Percentiles rank a stretch among this genome's conserved stretches.
Evolutionary conservation across 306 rosid genomes (phyloP).

Genomic region (Fragaria ananassa): DNA sequence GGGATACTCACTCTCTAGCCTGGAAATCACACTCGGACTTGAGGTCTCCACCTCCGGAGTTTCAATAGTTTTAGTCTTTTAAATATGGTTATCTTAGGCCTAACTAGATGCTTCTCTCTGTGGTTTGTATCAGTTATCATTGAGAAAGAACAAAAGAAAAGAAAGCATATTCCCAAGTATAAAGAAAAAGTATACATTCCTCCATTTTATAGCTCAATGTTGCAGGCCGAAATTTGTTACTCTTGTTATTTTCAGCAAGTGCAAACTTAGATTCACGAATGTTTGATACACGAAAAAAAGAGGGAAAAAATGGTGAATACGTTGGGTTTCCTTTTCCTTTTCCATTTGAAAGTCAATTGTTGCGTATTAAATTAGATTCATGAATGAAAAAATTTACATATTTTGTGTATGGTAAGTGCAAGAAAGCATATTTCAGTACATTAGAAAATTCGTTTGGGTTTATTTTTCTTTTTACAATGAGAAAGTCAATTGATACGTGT

Average conservation of each 20-base stretch:
- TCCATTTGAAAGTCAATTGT: not conserved
- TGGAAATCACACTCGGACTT: not conserved
- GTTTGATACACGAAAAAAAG: not conserved
- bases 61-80: too few relatives aligned
- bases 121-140: not conserved
- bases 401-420: too few relatives aligned
- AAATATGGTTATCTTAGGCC: too few relatives aligned
- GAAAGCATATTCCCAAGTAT: not conserved
- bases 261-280: not conserved
- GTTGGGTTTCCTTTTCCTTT: not conserved
- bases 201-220: not conserved
- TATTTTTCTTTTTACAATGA: not conserved
- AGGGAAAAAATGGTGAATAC: not conserved
- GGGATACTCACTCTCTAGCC: not conserved
- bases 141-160: not conserved
- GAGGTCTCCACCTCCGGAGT: not conserved
- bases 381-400: not conserved
- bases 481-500: not conserved
- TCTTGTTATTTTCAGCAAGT: not conserved
- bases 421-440: too few relatives aligned
- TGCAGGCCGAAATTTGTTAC: not conserved
- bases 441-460: not conserved
- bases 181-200: not conserved
- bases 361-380: too few relatives aligned
- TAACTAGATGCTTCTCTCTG: not conserved